A percentile compares a stretch with the other conserved stretches of the same genome.
Conservation (phyloP, 2,329 filamentous ascomycete genomes). For the Ophiostoma novo-ulmi region DNA sequence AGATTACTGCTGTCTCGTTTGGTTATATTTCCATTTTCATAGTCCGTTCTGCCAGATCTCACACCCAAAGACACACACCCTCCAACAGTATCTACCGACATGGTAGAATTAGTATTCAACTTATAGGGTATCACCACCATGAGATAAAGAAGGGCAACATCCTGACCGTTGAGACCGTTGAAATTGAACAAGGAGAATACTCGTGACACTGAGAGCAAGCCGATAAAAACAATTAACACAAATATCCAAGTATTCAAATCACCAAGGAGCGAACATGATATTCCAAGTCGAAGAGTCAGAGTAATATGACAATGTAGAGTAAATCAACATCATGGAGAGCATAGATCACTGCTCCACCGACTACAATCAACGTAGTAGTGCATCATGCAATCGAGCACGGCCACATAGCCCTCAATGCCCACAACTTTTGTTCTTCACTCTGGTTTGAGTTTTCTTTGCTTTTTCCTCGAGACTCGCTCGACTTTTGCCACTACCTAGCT, state of each 20-base stretch:
- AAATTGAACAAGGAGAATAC: not conserved
- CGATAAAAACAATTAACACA: no score
- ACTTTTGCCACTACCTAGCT: not conserved
- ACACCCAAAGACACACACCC: not conserved
- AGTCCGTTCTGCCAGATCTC: not conserved
- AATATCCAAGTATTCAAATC: not conserved
- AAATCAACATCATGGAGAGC: not conserved
- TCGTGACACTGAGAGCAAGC: no score
- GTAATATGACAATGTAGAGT: not conserved
- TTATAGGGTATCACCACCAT: not conserved
- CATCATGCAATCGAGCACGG: slow-evolving; percentile 11
- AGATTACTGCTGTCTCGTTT: not conserved
- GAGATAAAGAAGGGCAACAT: not conserved
- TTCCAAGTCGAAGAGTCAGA: not conserved
- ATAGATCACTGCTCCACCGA: not conserved
- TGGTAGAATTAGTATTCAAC: not conserved
- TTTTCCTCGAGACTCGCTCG: not conserved
- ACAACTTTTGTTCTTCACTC: not conserved
- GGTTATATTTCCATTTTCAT: not conserved
- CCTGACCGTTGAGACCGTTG: not conserved
- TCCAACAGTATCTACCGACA: not conserved
- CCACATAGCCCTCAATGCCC: slow-evolving; percentile 1
- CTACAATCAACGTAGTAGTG: not conserved
- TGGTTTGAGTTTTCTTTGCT: not conserved
- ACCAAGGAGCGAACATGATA: not conserved